A percentile compares a stretch with the other conserved stretches of the same genome.
phyloP scores from a whole-genome alignment of 2,329 filamentous ascomycete species.

The Trichocomaceae sp. region DNA sequence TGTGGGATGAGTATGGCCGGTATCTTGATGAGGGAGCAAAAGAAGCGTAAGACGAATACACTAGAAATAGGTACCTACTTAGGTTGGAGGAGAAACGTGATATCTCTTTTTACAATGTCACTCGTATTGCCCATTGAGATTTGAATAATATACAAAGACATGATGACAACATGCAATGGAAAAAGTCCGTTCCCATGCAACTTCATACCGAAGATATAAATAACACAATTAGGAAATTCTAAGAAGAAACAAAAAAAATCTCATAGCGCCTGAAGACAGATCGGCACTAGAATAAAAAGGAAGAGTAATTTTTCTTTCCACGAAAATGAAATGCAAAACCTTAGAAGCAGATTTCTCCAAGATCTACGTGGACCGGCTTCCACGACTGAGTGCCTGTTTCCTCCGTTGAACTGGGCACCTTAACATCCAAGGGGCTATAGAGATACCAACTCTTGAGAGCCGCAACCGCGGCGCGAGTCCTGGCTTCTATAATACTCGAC shows the following conservation, averaged over 20 bases:
- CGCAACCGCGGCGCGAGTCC: conserved; percentile 71
- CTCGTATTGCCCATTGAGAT: conserved; percentile 6
- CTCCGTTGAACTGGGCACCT: conserved; percentile 64
- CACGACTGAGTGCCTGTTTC: conserved; percentile 55
- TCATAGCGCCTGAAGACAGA: conserved; percentile 8
- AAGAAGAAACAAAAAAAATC: not conserved
- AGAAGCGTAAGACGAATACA: not conserved
- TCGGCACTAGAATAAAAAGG: conserved; percentile 10
- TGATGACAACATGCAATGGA: conserved; percentile 21
- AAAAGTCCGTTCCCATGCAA: conserved; percentile 11
- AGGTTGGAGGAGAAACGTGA: no score
- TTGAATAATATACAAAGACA: conserved; percentile 32
- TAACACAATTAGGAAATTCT: conserved; percentile 11
- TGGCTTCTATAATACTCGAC: conserved; percentile 67
- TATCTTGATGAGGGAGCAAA: conserved; percentile 35
- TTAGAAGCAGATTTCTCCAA: conserved; percentile 60
- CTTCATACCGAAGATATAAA: conserved; percentile 13
- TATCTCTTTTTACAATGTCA: conserved; percentile 10
- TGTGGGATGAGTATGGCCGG: conserved; percentile 68
- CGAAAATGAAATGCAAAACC: conserved; percentile 19
- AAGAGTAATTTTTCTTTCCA: conserved; percentile 18
- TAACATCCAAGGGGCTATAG: conserved; percentile 68
- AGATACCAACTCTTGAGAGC: conserved; percentile 93
- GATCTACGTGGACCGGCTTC: conserved; percentile 63
- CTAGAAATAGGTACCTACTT: no score